Evolutionary conservation across 1,139 yeast genomes (phyloP), one percentile per base, ranked within the genome.

Genomic region (Pichia cactophila): DNA sequence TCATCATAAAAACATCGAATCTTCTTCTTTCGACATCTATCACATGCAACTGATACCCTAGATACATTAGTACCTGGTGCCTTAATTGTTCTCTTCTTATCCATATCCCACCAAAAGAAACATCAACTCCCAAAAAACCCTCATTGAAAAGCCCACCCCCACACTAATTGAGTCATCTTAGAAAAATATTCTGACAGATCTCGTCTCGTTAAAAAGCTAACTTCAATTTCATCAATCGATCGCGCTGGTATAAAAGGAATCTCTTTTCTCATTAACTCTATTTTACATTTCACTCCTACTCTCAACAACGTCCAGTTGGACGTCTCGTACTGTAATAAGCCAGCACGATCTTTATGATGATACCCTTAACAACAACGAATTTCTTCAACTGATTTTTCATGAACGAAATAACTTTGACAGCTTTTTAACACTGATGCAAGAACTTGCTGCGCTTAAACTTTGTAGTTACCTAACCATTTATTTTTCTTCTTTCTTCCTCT

Each of bases 1-100:
- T 86, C 86, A 57, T 82, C 87, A 42, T 62, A 62, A 41, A 60
- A 62, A 67, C 89, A 83, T 52, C 80, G 75, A 37, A 83, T 80
- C 68, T 86, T 86, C 63, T 86, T 86, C 43, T 89, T 85, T 47
- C 95, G 70, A 61, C 96, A 86, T 48, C 96, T 66, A 62, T 87
- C 95, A 66, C 95, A 87, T 0, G 95, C 95, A 60, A 86, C 95
- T 0, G 94, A 89, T 20, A 81, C 80, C 52, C 89, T 67, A 50
- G 77, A 77, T 1, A 71, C 66, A 37, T 71, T 69, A 20, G 80
- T 67, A 1, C 87, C 87, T 2, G 84, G 85, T 4, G 83, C 74
- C 59, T 76, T 77, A 47, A 83, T 83, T 49, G 82, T 80, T 58
- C 80, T 82, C 1, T 63, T 54, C 46, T 61, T 31, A 31, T 61